Evolutionary conservation across 2,329 filamentous ascomycete genomes (phyloP), one percentile per base, ranked within the genome.

Genomic region (Colletotrichum salicis): DNA sequence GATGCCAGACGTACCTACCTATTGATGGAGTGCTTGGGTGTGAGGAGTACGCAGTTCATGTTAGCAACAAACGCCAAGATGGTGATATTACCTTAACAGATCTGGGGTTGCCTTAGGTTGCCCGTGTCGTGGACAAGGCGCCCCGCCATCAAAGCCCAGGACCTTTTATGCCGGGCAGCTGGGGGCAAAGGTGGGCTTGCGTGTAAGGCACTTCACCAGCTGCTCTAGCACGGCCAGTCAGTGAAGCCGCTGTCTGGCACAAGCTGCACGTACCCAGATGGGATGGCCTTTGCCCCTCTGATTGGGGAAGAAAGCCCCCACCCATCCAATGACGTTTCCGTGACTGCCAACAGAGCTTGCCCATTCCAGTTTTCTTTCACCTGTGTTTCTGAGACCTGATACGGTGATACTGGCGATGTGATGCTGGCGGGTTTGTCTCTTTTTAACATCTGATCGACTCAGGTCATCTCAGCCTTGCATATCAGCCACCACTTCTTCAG

Each of bases 271-370:
- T 52, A 48, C 41, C 41, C 41, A 48, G 41, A 10, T 22, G 33
- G 11, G 33, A 35, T 35, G 51, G 31, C 29, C 51, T 31, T 41
- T 12, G 13, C 51, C 22, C 22, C 13, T 64, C 61, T 64, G 48
- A 64, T 69, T 63, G 66, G 66, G 56, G 55, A 56, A 31, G 35
- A 56, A 45, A 56, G 48, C 37, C 22, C 48, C 66, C 70, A 64
- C 70, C 33, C 65, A 45, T 60, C 65, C 70, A 70, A 72, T 72
- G 70, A 72, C 70, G 65, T 72, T 72, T 37, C 59, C 24, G 70
- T 71, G 69, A 69, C 69, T 66, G 60, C 65, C 66, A 64, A 59
- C 54, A 33, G 41, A 62, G 66, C 35, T 61, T 57, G 48, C 62
- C 62, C 58, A 51, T 19, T 45, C 15, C 31, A 29, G 2, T 13